Base-by-base conservation (phyloP, 2,329 filamentous ascomycete species). In the Arthrobotrys musiformis region DNA sequence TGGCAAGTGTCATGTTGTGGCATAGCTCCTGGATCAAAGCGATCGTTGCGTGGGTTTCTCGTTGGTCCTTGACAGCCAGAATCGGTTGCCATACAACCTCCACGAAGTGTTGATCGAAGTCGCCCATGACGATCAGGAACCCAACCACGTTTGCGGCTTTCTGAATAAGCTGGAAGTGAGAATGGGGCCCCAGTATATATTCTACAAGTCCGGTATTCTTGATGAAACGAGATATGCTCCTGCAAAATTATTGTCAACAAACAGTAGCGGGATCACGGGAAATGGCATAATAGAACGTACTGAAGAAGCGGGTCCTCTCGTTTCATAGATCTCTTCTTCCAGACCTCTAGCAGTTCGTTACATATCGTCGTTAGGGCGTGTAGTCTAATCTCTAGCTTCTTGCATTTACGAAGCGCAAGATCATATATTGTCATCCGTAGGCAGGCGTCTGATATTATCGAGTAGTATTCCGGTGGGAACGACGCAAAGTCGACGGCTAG, bases 131-230 rank as follows among this genome's bases (percentile, higher is more conserved):
- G 22, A 93, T 88, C 62, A 98, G 86, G 81, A 98, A 98, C 0
- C 92, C 92, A 56, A 97, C 86, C 64, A 98, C 92, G 79, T 97
- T 97, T 44, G 88, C 87, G 81, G 92, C 92, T 79, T 93, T 90
- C 37, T 88, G 87, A 19, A 96, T 95, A 64, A 98, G 89, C 81
- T 97, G 93, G 0, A 94, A 93, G 81, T 98, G 95, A 33, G 94
- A 97, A 69, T 93, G 93, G 13, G 94, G 90, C 1, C 94, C 93
- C 62, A 97, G 88, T 52, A 99, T 90, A 83, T 97, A 98, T 74
- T 93, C 89, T 24, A 97, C 88, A 26, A 98, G 85, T 64, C 90
- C 89, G 42, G 91, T 90, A 5, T 87, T 84, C 15, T 91, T 86
- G 35, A 98, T 85, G 79, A 92, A 91, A 24, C 88, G 85, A 4